Evolutionary conservation across 2,329 filamentous ascomycete species (phyloP), one percentile per base, ranked within the genome.

Genomic region (Neoascochyta sp.): DNA sequence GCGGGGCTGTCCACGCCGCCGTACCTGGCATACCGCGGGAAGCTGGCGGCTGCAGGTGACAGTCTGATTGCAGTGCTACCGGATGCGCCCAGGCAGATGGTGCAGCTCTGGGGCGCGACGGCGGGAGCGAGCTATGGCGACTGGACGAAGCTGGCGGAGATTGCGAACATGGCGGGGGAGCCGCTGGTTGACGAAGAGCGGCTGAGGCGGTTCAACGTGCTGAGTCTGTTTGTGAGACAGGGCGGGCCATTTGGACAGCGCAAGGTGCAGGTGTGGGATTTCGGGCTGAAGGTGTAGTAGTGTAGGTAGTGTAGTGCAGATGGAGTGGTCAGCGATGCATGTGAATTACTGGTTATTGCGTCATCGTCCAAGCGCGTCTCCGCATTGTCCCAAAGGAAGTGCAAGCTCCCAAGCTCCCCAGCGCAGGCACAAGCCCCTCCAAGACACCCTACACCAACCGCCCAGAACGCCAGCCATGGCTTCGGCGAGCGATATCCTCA

Each of bases 201-300:
- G 27, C 22, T 60, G 27, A 40, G 27, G 16, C 41, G 40, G 31
- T 51, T 41, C 29, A 36, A 30, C 4, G 43, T 58, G 1, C 31
- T 61, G 33, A 61, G 57, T 30, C 18, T 61, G n/a, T 61, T 61
- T 34, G 47, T 59, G 1, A 46, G 57, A 19, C 57, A 60, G 22
- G 56, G 56, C 5, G 56, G 57, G 1, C 47, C 56, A 7, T 61
- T 59, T 37, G 53, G 52, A 2, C 33, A 39, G 18, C 43, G 56
- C 18, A 54, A 61, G 25, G 45, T 59, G 9, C 57, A 61, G 34
- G 56, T 60, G 6, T 61, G 56, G 57, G 56, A 61, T 26, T 59
- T 52, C 36, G 47, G 29, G 13, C 37, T 60, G 12, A 29, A 24
- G 18, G 22, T 39, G 31, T 56, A 32, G n/a, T n/a, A n/a, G n/a